Percentiles rank a stretch among this genome's conserved stretches.
Evolutionary conservation across 106 monocot species (phyloP).

Genomic region (Iris macrosiphon): DNA sequence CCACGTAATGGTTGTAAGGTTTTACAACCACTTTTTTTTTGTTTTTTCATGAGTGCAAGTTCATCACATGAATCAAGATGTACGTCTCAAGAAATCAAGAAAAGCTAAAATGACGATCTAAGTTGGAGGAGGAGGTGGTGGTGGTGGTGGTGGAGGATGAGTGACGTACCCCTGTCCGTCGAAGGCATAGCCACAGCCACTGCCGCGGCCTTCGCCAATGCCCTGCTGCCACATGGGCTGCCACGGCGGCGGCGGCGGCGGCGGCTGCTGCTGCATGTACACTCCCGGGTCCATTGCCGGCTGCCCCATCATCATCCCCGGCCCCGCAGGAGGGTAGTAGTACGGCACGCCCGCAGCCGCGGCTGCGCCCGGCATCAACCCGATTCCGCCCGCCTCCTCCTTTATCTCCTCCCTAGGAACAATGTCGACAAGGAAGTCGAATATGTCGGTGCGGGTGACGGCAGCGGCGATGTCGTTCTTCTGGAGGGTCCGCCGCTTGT

Average conservation of each 20-base stretch:
- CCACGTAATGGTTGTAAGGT: too few relatives aligned
- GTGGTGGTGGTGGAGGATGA: conserved; percentile 17
- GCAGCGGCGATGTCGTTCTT: conserved; percentile 76
- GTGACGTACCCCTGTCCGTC: conserved; percentile 10
- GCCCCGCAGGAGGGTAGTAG: conserved; percentile 33
- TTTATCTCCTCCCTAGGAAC: conserved; percentile 53
- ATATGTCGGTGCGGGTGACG: conserved; percentile 59
- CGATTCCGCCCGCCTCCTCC: conserved; percentile 22
- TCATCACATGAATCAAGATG: too few relatives aligned
- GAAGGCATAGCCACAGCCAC: not conserved
- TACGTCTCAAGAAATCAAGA: too few relatives aligned
- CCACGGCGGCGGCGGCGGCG: conserved; percentile 17
- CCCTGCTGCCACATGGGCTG: conserved; percentile 44
- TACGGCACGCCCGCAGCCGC: conserved; percentile 40
- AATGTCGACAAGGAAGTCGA: conserved; percentile 52
- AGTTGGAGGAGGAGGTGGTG: conserved; percentile 2
- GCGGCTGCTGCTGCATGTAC: conserved; percentile 12
- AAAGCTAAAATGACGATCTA: too few relatives aligned
- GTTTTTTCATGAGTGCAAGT: too few relatives aligned
- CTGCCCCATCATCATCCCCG: conserved; percentile 29
- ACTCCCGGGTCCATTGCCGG: conserved; percentile 24
- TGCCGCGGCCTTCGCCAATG: conserved; percentile 14
- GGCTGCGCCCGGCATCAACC: not conserved
- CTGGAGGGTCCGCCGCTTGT: conserved; percentile 73
- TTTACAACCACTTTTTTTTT: too few relatives aligned